A percentile compares a stretch with the other conserved stretches of the same genome.
phyloP scores from a whole-genome alignment of 2,329 filamentous ascomycete species.

The Pseudopyricularia javanii region DNA sequence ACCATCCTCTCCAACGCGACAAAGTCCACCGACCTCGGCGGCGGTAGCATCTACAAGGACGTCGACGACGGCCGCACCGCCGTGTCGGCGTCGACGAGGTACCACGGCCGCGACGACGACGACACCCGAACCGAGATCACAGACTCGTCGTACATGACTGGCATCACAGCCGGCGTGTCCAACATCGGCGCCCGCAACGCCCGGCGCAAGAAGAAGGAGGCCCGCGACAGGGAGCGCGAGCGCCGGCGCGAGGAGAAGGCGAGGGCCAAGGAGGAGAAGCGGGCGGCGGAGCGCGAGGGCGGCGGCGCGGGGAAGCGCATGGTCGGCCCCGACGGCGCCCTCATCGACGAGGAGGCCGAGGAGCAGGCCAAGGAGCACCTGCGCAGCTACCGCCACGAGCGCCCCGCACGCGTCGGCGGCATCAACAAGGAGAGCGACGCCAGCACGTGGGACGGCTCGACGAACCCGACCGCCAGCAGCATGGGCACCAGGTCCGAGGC shows the following conservation, averaged over 20 bases:
- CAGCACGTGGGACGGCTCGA: constrained; percentile 64
- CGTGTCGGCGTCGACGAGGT: constrained; percentile 24
- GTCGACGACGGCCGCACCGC: constrained; percentile 34
- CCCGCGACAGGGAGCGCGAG: constrained; percentile 38
- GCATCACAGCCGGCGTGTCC: constrained; percentile 44
- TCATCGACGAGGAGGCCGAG: constrained; percentile 54
- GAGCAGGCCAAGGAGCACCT: constrained; percentile 56
- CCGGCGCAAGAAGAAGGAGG: constrained; percentile 36
- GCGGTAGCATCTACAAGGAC: constrained; percentile 73
- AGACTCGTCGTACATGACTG: constrained; percentile 25
- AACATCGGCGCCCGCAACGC: constrained; percentile 43
- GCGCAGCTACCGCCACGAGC: constrained; percentile 75
- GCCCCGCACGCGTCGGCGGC: constrained; percentile 74
- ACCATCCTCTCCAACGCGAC: constrained; percentile 76
- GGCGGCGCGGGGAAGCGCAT: constrained; percentile 30
- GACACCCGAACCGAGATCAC: constrained; percentile 9
- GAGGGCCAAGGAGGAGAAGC: constrained; percentile 18
- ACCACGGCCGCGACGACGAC: constrained; percentile 19
- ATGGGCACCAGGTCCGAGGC: constrained; percentile 11
- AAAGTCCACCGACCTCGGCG: constrained; percentile 71
- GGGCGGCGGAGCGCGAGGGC: constrained; percentile 19
- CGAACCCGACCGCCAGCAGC: constrained; percentile 51
- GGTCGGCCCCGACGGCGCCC: constrained; percentile 44
- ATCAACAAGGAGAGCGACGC: constrained; percentile 75
- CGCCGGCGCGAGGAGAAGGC: constrained; percentile 22